Evolutionary conservation across 2,329 filamentous ascomycete genomes (phyloP), one percentile per base, ranked within the genome.

Genomic region (Fusarium aywerte): DNA sequence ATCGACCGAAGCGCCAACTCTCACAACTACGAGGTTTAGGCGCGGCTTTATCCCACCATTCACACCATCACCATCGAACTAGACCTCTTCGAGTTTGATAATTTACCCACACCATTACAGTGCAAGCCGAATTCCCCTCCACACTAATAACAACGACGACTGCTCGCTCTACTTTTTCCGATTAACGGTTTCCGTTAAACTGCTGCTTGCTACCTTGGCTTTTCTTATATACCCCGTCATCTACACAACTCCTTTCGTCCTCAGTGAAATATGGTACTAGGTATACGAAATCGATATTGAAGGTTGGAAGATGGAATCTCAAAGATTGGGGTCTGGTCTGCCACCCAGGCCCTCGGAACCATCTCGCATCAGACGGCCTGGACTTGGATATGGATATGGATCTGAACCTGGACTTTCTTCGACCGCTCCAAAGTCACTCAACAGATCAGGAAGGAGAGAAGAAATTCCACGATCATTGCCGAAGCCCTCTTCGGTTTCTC

Each of bases 231-330:
- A 58, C 54, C 54, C 31, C 27, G 43, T 56, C 54, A 57, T 42
- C 36, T 32, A 35, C 20, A n/a, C n/a, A 25, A 21, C 20, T 54
- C 43, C 31, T 4, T 20, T 39, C n/a, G 32, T 54, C 49, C 40
- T 32, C 32, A n/a, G 57, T 50, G 49, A 68, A 72, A 52, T 63
- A 73, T 73, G 70, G 55, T 67, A 64, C 45, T 43, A 57, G 51
- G 49, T 47, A 65, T 51, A 66, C 49, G 33, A 40, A 58, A 23
- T 52, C 45, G 58, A 56, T 59, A 58, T 55, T 72, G 60, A 73
- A 74, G 68, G 67, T 73, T 71, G 75, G 75, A 79, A 58, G 64
- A 83, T 83, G 82, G 79, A 80, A 75, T 79, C 80, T 71, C 74
- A 77, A 55, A 78, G 76, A 72, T 74, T 74, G 62, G 77, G 77